These are phyloP conservation scores for Acanthamoeba polyphaga DNA, from an alignment of 208 protist genomes.

Conservation along the genomic window DNA sequence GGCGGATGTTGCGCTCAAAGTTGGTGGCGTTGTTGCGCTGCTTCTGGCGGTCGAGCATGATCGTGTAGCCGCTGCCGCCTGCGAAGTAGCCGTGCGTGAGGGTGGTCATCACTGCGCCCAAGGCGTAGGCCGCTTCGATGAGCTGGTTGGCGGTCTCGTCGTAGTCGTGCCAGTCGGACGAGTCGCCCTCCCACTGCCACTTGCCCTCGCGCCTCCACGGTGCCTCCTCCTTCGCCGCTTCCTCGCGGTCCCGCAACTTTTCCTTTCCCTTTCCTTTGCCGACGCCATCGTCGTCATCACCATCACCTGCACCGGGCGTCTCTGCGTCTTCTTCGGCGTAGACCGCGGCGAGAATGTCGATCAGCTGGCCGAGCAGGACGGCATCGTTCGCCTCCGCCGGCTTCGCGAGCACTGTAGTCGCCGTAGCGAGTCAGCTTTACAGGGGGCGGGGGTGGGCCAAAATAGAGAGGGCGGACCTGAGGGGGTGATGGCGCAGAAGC, in stretches of 20 bases:
- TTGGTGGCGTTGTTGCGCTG: slow-evolving; percentile 23
- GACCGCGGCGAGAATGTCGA: not conserved
- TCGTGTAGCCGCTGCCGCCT: not conserved
- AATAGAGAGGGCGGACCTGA: not conserved
- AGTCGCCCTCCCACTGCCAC: slow-evolving; percentile 41
- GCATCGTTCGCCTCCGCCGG: not conserved
- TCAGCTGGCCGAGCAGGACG: not conserved
- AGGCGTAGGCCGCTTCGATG: not conserved
- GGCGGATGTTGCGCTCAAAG: slow-evolving; percentile 31
- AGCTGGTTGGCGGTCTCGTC: not conserved
- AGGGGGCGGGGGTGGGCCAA: not conserved
- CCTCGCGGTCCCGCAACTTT: not conserved
- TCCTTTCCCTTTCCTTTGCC: not conserved
- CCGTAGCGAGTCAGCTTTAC: not conserved
- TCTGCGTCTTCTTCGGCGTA: not conserved
- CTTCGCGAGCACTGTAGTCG: not conserved
- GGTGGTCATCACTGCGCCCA: not conserved
- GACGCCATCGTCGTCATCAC: not conserved
- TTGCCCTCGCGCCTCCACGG: not conserved
- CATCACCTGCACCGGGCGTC: not conserved
- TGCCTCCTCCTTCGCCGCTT: not conserved
- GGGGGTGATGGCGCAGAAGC: not conserved
- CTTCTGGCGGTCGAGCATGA: not conserved
- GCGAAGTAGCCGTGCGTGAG: not conserved
- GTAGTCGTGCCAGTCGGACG: slow-evolving; percentile 31